Conservation (phyloP, 2,329 filamentous ascomycete genomes). For the Echinosphaeria canescens region DNA sequence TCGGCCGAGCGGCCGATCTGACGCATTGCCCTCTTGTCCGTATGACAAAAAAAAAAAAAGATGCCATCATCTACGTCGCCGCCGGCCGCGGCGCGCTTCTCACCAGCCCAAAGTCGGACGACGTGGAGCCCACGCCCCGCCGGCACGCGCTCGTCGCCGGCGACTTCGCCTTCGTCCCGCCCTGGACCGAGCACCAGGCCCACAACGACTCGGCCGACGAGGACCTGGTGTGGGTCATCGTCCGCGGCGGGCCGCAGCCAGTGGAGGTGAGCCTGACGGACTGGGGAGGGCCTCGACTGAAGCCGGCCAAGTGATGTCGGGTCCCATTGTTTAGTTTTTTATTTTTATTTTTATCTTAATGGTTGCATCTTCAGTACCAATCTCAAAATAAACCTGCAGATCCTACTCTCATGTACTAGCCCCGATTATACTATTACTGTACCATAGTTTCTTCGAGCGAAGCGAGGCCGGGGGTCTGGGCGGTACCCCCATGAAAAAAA, state of each 20-base stretch:
- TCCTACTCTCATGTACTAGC: too few species aligned
- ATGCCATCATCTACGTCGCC: slow-evolving; percentile 46
- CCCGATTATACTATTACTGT: too few species aligned
- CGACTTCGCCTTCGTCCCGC: slow-evolving; percentile 49
- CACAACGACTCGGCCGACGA: slow-evolving; percentile 38
- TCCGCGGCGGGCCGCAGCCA: slow-evolving; percentile 36
- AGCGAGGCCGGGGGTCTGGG: too few species aligned
- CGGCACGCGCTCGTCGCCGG: slow-evolving; percentile 35
- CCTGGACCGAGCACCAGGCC: slow-evolving; percentile 49
- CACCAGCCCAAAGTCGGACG: slow-evolving; percentile 24
- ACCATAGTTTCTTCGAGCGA: too few species aligned
- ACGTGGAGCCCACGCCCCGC: slow-evolving; percentile 22
- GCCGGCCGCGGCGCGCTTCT: slow-evolving; percentile 39
- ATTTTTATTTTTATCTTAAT: background rate
- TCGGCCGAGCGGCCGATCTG: background rate
- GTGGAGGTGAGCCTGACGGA: slow-evolving; percentile 38
- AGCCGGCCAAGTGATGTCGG: slow-evolving; percentile 1
- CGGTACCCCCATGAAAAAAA: too few species aligned
- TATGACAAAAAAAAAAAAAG: too few species aligned
- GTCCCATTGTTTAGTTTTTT: background rate
- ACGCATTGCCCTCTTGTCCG: slow-evolving; percentile 2
- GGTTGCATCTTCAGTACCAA: slow-evolving; percentile 6
- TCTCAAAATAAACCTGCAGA: too few species aligned
- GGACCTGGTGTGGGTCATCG: slow-evolving; percentile 43
- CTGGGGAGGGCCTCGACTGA: slow-evolving; percentile 30